Percentiles rank a stretch among this genome's conserved stretches.
Conservation (phyloP, 352 stramenopile species). For the Pythium graminicola region DNA sequence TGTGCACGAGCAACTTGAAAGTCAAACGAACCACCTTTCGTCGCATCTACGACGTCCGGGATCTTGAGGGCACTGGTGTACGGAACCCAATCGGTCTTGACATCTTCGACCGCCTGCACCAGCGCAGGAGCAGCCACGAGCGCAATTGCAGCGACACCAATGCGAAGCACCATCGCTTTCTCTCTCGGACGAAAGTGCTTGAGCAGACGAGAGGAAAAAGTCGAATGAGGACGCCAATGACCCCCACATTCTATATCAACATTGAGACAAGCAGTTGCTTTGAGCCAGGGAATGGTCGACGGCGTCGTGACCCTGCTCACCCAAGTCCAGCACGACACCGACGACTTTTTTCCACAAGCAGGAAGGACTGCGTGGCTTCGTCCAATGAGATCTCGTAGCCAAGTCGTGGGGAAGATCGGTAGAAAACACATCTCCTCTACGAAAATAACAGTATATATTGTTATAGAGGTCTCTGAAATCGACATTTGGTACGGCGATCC, state of each 20-base stretch:
- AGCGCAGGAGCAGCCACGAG: not conserved
- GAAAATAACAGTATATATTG: not conserved
- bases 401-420: not conserved
- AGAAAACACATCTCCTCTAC: not conserved
- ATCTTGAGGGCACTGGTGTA: constrained; percentile 28
- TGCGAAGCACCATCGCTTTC: not conserved
- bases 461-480: too few species aligned
- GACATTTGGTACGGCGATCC: too few species aligned
- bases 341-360: not conserved
- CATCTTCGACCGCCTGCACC: not conserved
- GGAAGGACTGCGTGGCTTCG: not conserved
- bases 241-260: constrained; percentile 2
- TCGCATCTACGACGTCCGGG: constrained; percentile 37
- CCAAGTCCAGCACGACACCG: not conserved
- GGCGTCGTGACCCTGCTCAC: not conserved
- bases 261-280: not conserved
- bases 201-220: constrained; percentile 9
- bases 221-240: not conserved
- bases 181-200: not conserved
- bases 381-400: constrained; percentile 1
- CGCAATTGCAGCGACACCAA: constrained; percentile 9
- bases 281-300: constrained; percentile 1
- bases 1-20: constrained; percentile 27
- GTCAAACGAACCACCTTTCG: constrained; percentile 28
- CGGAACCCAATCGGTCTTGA: constrained; percentile 35